Evolutionary conservation across 441 rosid genomes (phyloP).

Genomic region (Croton setiger): DNA sequence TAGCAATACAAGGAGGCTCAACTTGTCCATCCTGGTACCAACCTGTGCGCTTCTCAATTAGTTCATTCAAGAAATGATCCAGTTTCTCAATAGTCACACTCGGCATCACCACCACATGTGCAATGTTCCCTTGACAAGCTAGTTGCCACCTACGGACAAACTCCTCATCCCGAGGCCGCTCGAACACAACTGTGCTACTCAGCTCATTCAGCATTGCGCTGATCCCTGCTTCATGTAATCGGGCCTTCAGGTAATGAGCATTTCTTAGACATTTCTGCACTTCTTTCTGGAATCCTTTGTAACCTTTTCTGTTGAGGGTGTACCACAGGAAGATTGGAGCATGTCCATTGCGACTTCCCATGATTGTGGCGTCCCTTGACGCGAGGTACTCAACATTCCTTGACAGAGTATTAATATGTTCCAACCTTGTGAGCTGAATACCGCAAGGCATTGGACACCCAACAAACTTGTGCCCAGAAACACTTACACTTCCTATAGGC

Average conservation of each 20-base stretch:
- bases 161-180: conserved; percentile 82
- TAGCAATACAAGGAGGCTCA: conserved; percentile 58
- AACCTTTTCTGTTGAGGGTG: conserved; percentile 81
- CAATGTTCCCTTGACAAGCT: conserved; percentile 83
- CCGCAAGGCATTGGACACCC: conserved; percentile 99
- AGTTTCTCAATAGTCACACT: conserved; percentile 69
- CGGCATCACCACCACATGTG: conserved; percentile 96
- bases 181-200: conserved; percentile 91
- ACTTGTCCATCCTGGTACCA: conserved; percentile 56
- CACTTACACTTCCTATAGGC: conserved; percentile 93
- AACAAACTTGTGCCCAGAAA: conserved; percentile 88
- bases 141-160: conserved; percentile 93
- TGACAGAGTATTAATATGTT: conserved; percentile 70
- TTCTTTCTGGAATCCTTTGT: conserved; percentile 89
- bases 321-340: conserved; percentile 97
- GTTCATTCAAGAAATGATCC: conserved; percentile 59
- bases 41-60: conserved; percentile 43
- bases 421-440: conserved; percentile 82
- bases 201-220: conserved; percentile 93
- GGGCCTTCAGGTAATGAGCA: conserved; percentile 82
- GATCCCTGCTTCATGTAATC: conserved; percentile 54
- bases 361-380: conserved; percentile 92
- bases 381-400: conserved; percentile 88
- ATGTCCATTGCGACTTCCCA: conserved; percentile 95
- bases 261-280: conserved; percentile 88